Base-by-base conservation (phyloP, 2,329 filamentous ascomycete species). In the Fusarium decemcellulare region DNA sequence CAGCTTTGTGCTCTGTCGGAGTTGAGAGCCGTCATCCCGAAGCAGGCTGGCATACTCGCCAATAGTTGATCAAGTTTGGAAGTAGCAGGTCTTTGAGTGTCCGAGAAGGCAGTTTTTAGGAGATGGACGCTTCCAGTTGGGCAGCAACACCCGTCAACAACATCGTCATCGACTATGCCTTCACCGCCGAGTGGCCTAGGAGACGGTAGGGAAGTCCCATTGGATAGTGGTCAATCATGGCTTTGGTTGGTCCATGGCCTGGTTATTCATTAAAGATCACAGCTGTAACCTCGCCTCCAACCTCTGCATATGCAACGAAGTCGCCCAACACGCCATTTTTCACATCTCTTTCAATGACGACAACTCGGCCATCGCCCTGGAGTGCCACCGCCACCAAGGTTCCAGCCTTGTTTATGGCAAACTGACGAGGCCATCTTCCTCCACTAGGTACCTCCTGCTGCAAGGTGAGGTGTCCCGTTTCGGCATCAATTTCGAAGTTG, bases 361-460 rank as follows among this genome's bases (percentile, higher is more conserved):
- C 87, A 2, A 93, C 87, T 32, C 85, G 87, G 34, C 84, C 81
- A 53, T 88, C 88, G 15, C 80, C 79, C 79, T 94, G 91, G 68
- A 92, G 83, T 1, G 86, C 91, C 30, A 93, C 87, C 2, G 90
- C 92, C 4, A 93, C 80, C 62, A 91, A 79, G 58, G 85, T 84
- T 1, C 92, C 92, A 11, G 85, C 86, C 65, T 84, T 84, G 77
- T 91, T 94, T 60, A 93, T 79, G 53, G 85, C 86, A 77, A 93
- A 92, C 42, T 92, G 90, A 23, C 92, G 85, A 0, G 93, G 92
- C 59, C 85, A 86, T 8, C 81, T 77, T 3, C 93, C 93, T 51
- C 91, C 90, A 0, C 89, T 86, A 0, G 91, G 84, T n/a, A 85
- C 85, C 30, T 89, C 82, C 71, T 91, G 86, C 4, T 88, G 76